Conservation (phyloP, 1,284 basidiomycete species). For the Apiotrichum mycotoxinovorans region DNA sequence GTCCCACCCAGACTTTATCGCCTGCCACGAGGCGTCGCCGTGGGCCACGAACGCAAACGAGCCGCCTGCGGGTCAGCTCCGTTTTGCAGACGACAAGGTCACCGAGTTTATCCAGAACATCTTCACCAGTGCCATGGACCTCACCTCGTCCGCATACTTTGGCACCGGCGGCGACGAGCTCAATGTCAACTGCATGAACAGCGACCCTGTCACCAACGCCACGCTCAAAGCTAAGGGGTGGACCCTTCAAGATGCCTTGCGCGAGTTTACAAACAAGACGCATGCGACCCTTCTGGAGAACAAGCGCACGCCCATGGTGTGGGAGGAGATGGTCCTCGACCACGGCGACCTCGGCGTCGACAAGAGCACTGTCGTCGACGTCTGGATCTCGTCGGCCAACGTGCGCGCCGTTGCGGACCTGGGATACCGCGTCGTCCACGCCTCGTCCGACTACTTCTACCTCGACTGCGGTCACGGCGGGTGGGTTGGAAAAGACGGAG, state of each 20-base stretch:
- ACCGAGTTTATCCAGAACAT: constrained; percentile 55
- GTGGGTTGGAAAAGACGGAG: constrained; percentile 61
- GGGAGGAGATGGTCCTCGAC: constrained; percentile 63
- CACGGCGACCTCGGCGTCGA: constrained; percentile 60
- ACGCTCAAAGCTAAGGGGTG: constrained; percentile 55
- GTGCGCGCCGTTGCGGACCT: constrained; percentile 60
- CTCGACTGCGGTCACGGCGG: constrained; percentile 75
- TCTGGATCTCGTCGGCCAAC: constrained; percentile 66
- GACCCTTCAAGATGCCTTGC: constrained; percentile 63
- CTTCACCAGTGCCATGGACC: constrained; percentile 42
- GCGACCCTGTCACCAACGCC: constrained; percentile 60
- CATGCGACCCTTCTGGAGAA: constrained; percentile 53
- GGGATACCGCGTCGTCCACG: constrained; percentile 63
- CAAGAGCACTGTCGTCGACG: constrained; percentile 66
- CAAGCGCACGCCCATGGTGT: constrained; percentile 64
- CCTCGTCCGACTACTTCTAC: constrained; percentile 71
- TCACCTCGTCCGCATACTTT: constrained; percentile 55
- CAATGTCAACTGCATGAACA: constrained; percentile 64
- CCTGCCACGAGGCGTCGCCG: constrained; percentile 62
- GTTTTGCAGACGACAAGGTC: constrained; percentile 57
- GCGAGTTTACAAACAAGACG: constrained; percentile 59
- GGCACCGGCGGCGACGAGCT: constrained; percentile 81
- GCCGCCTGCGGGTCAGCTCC: constrained; percentile 76
- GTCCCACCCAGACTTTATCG: constrained; percentile 67
- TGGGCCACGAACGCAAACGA: constrained; percentile 56